These are phyloP conservation scores for Echites panduratus DNA, from an alignment of 257 asterid genomes.

Conservation along the genomic window DNA sequence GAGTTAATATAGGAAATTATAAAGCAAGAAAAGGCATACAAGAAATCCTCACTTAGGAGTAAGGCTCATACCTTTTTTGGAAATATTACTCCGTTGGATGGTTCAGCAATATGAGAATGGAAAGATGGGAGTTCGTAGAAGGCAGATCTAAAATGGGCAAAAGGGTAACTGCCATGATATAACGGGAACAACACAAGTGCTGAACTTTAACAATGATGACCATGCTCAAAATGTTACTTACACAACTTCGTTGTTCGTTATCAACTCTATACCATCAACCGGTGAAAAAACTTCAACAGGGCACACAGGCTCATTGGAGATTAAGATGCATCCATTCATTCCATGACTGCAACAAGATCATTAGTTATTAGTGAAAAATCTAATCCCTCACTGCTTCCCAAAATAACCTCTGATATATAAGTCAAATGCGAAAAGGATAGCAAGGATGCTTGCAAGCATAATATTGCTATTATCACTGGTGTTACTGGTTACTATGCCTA, in stretches of 20 bases:
- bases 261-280: constrained; percentile 31
- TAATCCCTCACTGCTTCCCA: background rate
- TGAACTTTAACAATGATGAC: background rate
- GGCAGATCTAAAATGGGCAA: constrained; percentile 37
- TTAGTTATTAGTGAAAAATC: constrained; percentile 7
- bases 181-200: background rate
- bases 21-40: background rate
- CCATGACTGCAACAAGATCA: constrained; percentile 40
- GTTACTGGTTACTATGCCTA: background rate
- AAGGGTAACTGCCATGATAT: constrained; percentile 3
- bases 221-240: constrained; percentile 26
- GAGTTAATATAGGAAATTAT: background rate
- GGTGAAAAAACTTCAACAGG: constrained; percentile 43
- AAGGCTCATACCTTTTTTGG: constrained; percentile 40
- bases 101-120: constrained; percentile 51
- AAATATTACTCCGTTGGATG: constrained; percentile 38
- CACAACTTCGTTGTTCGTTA: constrained; percentile 44
- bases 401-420: background rate
- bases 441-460: background rate
- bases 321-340: constrained; percentile 51
- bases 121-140: constrained; percentile 39
- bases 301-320: constrained; percentile 37
- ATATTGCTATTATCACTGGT: background rate
- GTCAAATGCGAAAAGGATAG: background rate
- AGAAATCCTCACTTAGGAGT: background rate